phyloP scores from a whole-genome alignment of 345 rosid species.

The Eutrema heterophyllum region DNA sequence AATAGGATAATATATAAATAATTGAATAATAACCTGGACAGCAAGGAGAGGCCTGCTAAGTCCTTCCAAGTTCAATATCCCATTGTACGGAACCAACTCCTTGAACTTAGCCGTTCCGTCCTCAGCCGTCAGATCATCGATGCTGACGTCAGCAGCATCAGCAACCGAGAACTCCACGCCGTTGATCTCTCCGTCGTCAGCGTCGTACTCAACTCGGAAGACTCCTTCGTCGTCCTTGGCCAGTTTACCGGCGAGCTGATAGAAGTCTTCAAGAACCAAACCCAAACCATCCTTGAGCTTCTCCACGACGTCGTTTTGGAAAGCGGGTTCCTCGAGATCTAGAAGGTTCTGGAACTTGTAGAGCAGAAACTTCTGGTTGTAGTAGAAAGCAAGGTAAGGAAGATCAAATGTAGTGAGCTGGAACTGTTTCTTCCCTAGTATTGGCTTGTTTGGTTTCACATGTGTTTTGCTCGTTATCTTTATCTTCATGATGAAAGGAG shows the following conservation, averaged over 20 bases:
- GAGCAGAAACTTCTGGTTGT: constrained; percentile 85
- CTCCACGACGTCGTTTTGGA: constrained; percentile 41
- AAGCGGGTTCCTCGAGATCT: constrained; percentile 21
- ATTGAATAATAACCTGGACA: constrained; percentile 52
- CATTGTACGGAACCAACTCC: constrained; percentile 68
- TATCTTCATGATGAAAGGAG: constrained; percentile 32
- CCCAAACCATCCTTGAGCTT: constrained; percentile 70
- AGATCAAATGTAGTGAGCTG: constrained; percentile 84
- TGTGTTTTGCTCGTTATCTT: constrained; percentile 42
- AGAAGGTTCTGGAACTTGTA: constrained; percentile 40
- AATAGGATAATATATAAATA: not conserved
- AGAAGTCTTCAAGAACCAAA: constrained; percentile 65
- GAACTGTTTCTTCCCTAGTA: constrained; percentile 60
- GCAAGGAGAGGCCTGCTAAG: constrained; percentile 59
- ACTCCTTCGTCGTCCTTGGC: constrained; percentile 83
- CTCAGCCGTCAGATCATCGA: constrained; percentile 62
- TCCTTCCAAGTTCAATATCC: constrained; percentile 74
- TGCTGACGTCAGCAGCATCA: constrained; percentile 44
- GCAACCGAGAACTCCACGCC: constrained; percentile 84
- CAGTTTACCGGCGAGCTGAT: constrained; percentile 78
- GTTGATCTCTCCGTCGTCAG: constrained; percentile 39
- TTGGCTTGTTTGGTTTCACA: constrained; percentile 54
- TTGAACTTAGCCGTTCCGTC: constrained; percentile 51
- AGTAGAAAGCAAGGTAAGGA: constrained; percentile 76
- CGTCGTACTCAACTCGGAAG: constrained; percentile 70